Percentiles rank a stretch among this genome's conserved stretches.
These are phyloP conservation scores for Pleurostoma richardsiae DNA, from an alignment of 2,329 filamentous ascomycete genomes.

Conservation along the genomic window DNA sequence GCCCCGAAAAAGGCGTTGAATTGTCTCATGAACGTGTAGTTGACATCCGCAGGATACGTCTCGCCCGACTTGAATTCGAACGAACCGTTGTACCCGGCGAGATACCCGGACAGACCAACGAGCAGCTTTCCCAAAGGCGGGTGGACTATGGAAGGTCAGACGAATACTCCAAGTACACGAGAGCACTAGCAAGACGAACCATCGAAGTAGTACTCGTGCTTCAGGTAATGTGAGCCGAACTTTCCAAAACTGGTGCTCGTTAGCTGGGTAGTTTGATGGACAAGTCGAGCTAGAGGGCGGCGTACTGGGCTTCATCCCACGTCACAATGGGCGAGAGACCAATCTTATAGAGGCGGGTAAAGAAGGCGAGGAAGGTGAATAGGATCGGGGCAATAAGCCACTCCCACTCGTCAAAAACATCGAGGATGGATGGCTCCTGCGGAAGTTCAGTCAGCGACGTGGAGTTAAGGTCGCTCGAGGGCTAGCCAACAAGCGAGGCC, in stretches of 20 bases:
- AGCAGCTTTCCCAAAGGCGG: conserved; percentile 98
- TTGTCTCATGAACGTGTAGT: conserved; percentile 97
- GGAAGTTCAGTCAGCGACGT: background rate
- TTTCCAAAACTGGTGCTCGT: conserved; percentile 70
- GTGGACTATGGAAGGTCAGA: conserved; percentile 28
- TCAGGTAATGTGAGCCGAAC: conserved; percentile 98
- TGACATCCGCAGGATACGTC: conserved; percentile 84
- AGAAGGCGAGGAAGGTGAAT: conserved; percentile 57
- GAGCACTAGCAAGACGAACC: conserved; percentile 15
- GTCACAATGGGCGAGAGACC: conserved; percentile 63
- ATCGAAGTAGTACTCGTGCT: conserved; percentile 99
- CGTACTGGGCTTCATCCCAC: conserved; percentile 63
- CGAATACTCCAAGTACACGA: too few species aligned
- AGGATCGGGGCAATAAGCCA: conserved; percentile 55
- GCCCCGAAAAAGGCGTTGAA: conserved; percentile 97
- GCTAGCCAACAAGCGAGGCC: too few species aligned
- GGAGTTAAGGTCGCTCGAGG: too few species aligned
- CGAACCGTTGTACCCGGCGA: conserved; percentile 96
- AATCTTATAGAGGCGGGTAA: conserved; percentile 66
- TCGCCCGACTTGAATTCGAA: conserved; percentile 99
- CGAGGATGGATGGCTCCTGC: conserved; percentile 51
- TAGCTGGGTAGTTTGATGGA: conserved; percentile 13
- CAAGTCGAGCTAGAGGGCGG: conserved; percentile 11
- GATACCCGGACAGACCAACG: conserved; percentile 89
- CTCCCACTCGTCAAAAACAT: conserved; percentile 61